These are phyloP conservation scores for Zymoseptoria passerinii DNA, from an alignment of 2,329 filamentous ascomycete species.

Conservation along the genomic window DNA sequence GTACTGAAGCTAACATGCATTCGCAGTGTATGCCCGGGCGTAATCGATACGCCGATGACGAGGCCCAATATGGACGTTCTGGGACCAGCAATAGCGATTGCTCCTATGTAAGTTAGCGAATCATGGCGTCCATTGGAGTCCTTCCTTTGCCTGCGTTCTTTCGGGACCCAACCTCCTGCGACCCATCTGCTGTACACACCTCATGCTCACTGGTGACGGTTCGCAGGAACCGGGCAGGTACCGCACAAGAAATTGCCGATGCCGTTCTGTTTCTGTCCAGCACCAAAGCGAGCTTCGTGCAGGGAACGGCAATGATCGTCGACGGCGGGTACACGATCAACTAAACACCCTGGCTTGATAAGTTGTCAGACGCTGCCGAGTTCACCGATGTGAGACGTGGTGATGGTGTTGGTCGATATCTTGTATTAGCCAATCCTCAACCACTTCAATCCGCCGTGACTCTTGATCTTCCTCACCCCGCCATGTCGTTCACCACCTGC, in stretches of 20 bases:
- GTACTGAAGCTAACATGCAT: neutral
- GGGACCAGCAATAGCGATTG: conserved; percentile 24
- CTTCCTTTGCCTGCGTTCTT: no score
- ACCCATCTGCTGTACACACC: no score
- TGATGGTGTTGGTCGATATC: neutral
- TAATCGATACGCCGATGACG: conserved; percentile 41
- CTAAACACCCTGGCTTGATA: conserved; percentile 10
- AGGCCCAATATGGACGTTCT: conserved; percentile 29
- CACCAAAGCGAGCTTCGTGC: conserved; percentile 40
- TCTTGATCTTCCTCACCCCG: neutral
- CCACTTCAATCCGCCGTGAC: neutral
- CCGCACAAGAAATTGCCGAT: conserved; percentile 41
- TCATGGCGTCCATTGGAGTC: no score
- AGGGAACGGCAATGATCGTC: conserved; percentile 37
- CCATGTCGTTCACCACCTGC: no score
- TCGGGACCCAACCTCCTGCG: no score
- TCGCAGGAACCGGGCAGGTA: conserved; percentile 38
- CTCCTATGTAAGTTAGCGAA: conserved; percentile 17
- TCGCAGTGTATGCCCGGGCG: conserved; percentile 38
- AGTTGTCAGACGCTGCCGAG: neutral
- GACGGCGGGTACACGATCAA: conserved; percentile 42
- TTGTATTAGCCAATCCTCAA: no score
- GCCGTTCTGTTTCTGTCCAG: conserved; percentile 40
- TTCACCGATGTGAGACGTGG: neutral
- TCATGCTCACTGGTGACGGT: conserved; percentile 2